Evolutionary conservation across 495 filamentous ascomycete species (phyloP).

Genomic region (Penicillium bialowiezense): DNA sequence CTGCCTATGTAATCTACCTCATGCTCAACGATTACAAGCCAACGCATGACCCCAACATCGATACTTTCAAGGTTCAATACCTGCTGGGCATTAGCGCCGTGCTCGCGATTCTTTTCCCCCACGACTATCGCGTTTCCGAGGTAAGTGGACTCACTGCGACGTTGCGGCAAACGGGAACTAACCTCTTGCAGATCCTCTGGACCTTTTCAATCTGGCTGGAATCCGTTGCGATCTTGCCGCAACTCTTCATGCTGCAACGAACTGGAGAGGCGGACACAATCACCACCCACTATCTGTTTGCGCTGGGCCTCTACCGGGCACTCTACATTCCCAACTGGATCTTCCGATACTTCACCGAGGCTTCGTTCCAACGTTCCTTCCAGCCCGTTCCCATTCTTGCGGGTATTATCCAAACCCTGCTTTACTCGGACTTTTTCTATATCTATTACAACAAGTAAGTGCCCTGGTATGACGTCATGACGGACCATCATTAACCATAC

Average conservation of each 20-base stretch:
- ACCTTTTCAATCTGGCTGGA: constrained; percentile 98
- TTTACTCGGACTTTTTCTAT: constrained; percentile 99
- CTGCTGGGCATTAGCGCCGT: constrained; percentile 75
- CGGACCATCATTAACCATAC: neutral
- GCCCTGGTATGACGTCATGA: neutral
- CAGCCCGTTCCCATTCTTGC: constrained; percentile 83
- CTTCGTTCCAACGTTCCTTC: constrained; percentile 48
- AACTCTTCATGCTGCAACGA: constrained; percentile 95
- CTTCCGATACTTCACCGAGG: constrained; percentile 75
- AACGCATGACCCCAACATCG: constrained; percentile 90
- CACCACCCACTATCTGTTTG: constrained; percentile 96
- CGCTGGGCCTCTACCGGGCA: constrained; percentile 85
- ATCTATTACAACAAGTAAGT: constrained; percentile 94
- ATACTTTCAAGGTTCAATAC: constrained; percentile 95
- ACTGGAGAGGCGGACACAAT: constrained; percentile 98
- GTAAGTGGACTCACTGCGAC: constrained; percentile 28
- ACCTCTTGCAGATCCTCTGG: constrained; percentile 72
- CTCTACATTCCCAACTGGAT: constrained; percentile 99
- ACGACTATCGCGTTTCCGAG: constrained; percentile 67
- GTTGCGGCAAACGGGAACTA: neutral
- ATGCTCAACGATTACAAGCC: constrained; percentile 96
- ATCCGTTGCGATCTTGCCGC: constrained; percentile 91
- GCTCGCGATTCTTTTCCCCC: constrained; percentile 80
- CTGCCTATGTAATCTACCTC: constrained; percentile 89
- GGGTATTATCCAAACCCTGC: constrained; percentile 85